Base-by-base conservation (phyloP, 2,329 filamentous ascomycete species). In the Elsinoe ampelina region DNA sequence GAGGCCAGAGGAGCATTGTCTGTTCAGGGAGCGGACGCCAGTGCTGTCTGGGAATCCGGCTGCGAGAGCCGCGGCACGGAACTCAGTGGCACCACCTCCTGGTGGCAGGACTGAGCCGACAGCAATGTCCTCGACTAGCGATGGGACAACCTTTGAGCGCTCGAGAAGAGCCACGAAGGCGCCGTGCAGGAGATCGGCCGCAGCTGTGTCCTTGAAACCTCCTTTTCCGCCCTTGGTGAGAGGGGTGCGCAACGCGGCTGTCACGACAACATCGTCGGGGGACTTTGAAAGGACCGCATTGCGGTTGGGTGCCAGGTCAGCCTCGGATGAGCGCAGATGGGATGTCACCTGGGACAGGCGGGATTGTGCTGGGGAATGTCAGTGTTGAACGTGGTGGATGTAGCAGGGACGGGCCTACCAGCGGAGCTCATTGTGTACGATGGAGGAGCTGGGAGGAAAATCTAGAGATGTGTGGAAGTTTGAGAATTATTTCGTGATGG, bases 41-140 rank as follows among this genome's bases (percentile, higher is more conserved):
- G 90, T 82, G 15, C 82, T 80, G 66, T 87, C 86, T 42, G 93
- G 88, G 77, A 97, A 95, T 45, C 93, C 93, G 51, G 93, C 93
- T 5, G 89, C 89, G 58, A 97, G 79, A 56, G 86, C 85, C 35
- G 93, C 93, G 59, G 90, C 93, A 63, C 93, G 86, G 84, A 95
- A 96, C 76, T 97, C 93, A 47, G 93, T 97, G 19, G 93, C 93
- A 63, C 92, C 93, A 64, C 90, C 93, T 60, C 93, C 93, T 34
- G 92, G 92, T 15, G 92, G 84, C 50, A 98, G 84, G 30, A 98
- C 93, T 57, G 85, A 86, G 63, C 93, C 93, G 58, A 97, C 91
- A 54, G 86, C 86, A 63, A 98, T 86, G 70, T 98, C 93, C 73
- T 97, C 89, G 50, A 98, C 89, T 35, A 93, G 79, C 36, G 76